Evolutionary conservation across 495 filamentous ascomycete genomes (phyloP).

Genomic region (Penicillium fimorum): DNA sequence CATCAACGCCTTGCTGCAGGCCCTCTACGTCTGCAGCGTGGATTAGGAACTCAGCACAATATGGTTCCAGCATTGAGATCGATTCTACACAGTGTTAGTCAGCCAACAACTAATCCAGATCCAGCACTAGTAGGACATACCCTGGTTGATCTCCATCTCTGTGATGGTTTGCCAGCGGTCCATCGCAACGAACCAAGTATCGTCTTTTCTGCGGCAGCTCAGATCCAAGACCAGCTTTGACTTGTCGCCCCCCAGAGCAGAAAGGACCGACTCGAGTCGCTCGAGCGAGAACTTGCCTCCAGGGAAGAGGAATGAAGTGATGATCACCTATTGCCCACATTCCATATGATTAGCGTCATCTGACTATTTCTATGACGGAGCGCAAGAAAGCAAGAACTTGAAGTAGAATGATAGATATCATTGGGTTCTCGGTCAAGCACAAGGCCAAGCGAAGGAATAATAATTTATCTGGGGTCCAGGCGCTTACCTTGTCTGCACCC

Average conservation of each 20-base stretch:
- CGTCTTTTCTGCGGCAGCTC: constrained; percentile 73
- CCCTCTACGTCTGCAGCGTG: constrained; percentile 99
- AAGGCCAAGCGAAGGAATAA: constrained; percentile 8
- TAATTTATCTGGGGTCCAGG: neutral
- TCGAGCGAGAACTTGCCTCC: constrained; percentile 71
- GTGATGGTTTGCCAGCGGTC: constrained; percentile 98
- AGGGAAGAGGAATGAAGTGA: constrained; percentile 85
- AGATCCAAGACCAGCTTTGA: constrained; percentile 90
- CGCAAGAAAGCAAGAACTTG: neutral
- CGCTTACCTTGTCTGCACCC: constrained; percentile 83
- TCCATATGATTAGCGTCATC: constrained; percentile 22
- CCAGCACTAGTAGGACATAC: constrained; percentile 42
- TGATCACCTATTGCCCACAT: constrained; percentile 70
- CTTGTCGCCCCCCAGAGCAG: constrained; percentile 67
- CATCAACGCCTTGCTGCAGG: constrained; percentile 84
- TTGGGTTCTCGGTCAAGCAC: neutral
- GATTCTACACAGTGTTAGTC: constrained; percentile 54
- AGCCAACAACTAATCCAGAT: neutral
- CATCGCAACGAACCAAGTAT: constrained; percentile 92
- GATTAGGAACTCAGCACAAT: constrained; percentile 93
- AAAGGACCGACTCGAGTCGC: constrained; percentile 68
- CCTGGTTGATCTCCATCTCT: constrained; percentile 85
- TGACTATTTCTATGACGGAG: constrained; percentile 12
- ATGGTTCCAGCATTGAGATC: constrained; percentile 76
- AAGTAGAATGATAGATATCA: neutral